Evolutionary conservation across 805 yeast genomes (phyloP).

Genomic region (Cyberlindnera amylophila): DNA sequence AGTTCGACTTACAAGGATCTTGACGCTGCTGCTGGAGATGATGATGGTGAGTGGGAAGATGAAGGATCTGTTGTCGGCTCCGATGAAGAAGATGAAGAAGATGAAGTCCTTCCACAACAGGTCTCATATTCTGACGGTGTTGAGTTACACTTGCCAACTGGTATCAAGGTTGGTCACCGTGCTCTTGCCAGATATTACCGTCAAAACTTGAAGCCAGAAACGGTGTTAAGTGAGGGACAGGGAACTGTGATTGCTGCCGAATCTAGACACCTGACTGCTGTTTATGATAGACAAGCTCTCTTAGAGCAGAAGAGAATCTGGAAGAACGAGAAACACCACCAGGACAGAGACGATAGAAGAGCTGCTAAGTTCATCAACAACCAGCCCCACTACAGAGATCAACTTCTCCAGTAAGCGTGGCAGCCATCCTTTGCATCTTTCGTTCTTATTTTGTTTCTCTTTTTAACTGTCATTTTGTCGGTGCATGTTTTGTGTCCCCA

Average conservation of each 20-base stretch:
- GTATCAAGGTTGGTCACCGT: constrained; percentile 83
- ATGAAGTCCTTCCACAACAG: constrained; percentile 36
- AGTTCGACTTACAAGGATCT: constrained; percentile 54
- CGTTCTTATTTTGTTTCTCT: constrained; percentile 1
- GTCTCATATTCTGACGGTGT: constrained; percentile 56
- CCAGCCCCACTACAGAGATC: constrained; percentile 88
- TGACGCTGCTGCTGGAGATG: constrained; percentile 28
- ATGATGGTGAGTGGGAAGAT: constrained; percentile 33
- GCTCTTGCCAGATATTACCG: constrained; percentile 74
- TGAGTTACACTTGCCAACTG: constrained; percentile 78
- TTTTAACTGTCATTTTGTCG: neutral
- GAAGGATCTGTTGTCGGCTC: constrained; percentile 37
- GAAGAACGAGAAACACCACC: constrained; percentile 54
- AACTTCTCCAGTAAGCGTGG: constrained; percentile 45
- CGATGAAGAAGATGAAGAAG: constrained; percentile 30
- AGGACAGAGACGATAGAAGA: constrained; percentile 46
- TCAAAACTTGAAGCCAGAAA: constrained; percentile 63
- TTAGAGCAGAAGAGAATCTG: constrained; percentile 61
- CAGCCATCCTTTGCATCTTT: neutral
- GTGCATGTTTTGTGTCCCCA: neutral
- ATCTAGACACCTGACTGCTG: constrained; percentile 45
- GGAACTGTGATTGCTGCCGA: constrained; percentile 87
- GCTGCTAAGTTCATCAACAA: constrained; percentile 78
- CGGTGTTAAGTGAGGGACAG: constrained; percentile 64
- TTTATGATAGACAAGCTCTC: constrained; percentile 42